phyloP scores from a whole-genome alignment of 257 asterid species.

The Jaltomata sinuosa region DNA sequence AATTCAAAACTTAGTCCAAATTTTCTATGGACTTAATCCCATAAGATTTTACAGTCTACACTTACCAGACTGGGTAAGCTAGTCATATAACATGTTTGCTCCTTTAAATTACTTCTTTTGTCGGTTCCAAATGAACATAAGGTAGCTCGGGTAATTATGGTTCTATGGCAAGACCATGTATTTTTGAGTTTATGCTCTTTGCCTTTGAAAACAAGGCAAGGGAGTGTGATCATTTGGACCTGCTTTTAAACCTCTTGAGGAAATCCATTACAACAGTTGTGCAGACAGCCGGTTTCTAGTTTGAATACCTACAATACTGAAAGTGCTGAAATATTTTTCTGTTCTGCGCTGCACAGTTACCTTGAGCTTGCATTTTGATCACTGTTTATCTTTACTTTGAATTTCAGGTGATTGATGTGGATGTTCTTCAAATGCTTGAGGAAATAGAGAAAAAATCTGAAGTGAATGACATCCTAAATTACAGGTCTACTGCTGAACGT shows the following conservation, averaged over 20 bases:
- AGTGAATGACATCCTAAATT: constrained; percentile 71
- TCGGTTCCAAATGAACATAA: neutral
- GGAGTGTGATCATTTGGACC: neutral
- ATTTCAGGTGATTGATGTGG: constrained; percentile 57
- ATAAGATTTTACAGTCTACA: too few species aligned
- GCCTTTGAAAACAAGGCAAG: neutral
- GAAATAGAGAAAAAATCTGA: constrained; percentile 83
- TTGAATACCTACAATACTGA: neutral
- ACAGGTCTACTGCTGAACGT: constrained; percentile 81
- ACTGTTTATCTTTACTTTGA: neutral
- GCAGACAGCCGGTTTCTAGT: neutral
- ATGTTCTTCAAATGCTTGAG: constrained; percentile 65
- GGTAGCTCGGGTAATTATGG: neutral
- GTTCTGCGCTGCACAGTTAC: neutral
- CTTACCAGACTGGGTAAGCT: too few species aligned
- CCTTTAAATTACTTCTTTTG: neutral
- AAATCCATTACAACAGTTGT: neutral
- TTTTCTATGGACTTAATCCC: too few species aligned
- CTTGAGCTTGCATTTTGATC: neutral
- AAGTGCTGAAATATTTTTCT: neutral
- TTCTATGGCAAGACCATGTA: neutral
- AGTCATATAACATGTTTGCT: neutral
- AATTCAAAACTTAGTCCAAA: too few species aligned
- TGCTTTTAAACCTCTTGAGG: neutral
- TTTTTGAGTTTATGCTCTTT: neutral